Conservation (phyloP, 805 yeast genomes). For the Saccharomycopsis amapae region DNA sequence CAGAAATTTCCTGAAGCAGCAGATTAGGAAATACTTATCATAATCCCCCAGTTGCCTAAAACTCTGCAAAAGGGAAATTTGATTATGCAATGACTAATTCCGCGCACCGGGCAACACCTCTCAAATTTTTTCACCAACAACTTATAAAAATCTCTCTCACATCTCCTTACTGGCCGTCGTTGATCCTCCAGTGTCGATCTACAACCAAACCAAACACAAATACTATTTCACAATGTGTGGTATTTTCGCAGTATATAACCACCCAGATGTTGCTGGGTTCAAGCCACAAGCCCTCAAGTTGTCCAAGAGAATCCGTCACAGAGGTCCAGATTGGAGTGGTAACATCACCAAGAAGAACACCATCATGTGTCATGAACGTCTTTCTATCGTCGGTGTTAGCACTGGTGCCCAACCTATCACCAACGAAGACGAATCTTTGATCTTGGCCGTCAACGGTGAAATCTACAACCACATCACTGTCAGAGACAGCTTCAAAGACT, state of each 20-base stretch:
- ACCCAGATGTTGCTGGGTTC: slow-evolving; percentile 70
- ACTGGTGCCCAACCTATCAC: slow-evolving; percentile 97
- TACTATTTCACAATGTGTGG: no score
- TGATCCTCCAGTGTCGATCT: no score
- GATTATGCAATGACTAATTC: no score
- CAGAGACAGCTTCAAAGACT: slow-evolving; percentile 67
- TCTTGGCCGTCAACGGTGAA: slow-evolving; percentile 93
- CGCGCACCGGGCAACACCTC: no score
- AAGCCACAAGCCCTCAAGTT: slow-evolving; percentile 84
- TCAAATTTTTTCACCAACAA: no score
- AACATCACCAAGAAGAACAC: slow-evolving; percentile 67
- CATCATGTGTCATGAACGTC: slow-evolving; percentile 87
- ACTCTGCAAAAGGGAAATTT: no score
- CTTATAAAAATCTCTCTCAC: no score
- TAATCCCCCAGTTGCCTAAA: no score
- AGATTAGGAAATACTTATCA: no score
- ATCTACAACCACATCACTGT: slow-evolving; percentile 92
- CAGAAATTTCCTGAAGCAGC: no score
- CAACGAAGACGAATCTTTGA: slow-evolving; percentile 63
- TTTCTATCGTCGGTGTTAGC: slow-evolving; percentile 95
- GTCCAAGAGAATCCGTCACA: slow-evolving; percentile 90
- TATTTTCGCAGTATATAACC: slow-evolving; percentile 87
- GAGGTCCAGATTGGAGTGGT: slow-evolving; percentile 99
- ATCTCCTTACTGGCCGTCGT: no score
- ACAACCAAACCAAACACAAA: no score